Base-by-base conservation (phyloP, 2,329 filamentous ascomycete genomes). In the Cladosporium halotolerans region DNA sequence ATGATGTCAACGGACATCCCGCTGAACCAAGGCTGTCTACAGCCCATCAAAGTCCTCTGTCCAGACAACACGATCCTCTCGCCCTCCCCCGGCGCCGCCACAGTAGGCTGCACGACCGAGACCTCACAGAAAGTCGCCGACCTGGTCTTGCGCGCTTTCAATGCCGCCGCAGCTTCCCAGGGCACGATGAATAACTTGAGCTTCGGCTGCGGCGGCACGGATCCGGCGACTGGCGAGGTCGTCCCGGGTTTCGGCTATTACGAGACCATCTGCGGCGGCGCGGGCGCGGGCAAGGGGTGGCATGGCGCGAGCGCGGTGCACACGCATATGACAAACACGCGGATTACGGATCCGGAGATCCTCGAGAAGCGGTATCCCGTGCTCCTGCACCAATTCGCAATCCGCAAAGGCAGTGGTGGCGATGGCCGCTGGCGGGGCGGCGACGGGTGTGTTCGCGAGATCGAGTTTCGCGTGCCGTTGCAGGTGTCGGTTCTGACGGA, bases 21-120 rank as follows among this genome's bases (percentile, higher is more conserved):
- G 89, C n/a, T 84, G 80, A 68, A 69, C 40, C 61, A 69, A 52
- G 67, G 67, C n/a, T 68, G 65, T 48, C 60, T 69, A 0, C 53
- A 55, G 1, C 63, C 66, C 0, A 57, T 65, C 40, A 60, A 57
- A 2, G 57, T 67, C 41, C 58, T 55, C 1, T 59, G 66, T 9
- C 67, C 66, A 3, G 54, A 65, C 32, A 57, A 60, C 16, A 63
- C 56, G 3, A 59, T 69, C 4, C 57, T 69, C 9, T 64, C 65
- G 41, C 66, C 67, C 1, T 62, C 58, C 1, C 55, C 54, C 28
- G 34, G 57, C 18, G 63, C 62, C 9, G 65, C 67, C 8, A 64
- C 68, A 18, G 66, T 61, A 45, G 62, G 60, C 14, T 65, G 66
- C 7, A 68, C 67, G 34, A 57, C 62, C 0, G 58, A 65, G n/a